Evolutionary conservation across 495 filamentous ascomycete genomes (phyloP), one percentile per base, ranked within the genome.

Genomic region (Peziza echinospora): DNA sequence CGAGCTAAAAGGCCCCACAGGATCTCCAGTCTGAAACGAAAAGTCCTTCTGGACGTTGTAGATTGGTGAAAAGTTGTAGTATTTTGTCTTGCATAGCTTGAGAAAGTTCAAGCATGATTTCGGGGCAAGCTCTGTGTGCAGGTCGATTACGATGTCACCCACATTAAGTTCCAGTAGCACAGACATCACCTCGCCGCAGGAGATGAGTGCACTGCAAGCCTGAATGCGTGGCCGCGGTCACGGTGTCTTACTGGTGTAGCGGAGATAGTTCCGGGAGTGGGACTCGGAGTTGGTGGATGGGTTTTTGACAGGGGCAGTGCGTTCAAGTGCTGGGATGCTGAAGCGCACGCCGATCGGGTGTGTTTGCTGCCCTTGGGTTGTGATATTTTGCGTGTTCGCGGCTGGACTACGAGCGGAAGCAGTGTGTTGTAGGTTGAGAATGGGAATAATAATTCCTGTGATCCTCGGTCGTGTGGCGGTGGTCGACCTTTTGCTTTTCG

Each of bases 71-170:
- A 85, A 94, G 67, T 94, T 94, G 73, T 93, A 94, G 64, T 93
- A 94, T 67, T 92, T 94, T 63, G 83, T 67, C 61, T 93, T 93
- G 73, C 86, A 94, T 55, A 94, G 81, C 74, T 94, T 94, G 21
- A 94, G 67, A 64, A 94, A 93, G 71, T 93, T 94, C 62, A 91
- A 80, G 65, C 86, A 93, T 56, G 80, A 74, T 53, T 78, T 84
- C 13, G 86, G 86, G 24, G 82, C 82, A 54, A 84, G 78, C 54
- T 89, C 80, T 41, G 85, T 75, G 46, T 92, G 63, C 21, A 94
- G 71, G 63, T 94, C 86, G 58, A 94, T 82, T 52, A 91, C 84
- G 57, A 94, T 78, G 65, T 94, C 86, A 53, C 86, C 86, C 5
- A 81, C 71, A 48, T 59, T 53, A 30, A 87, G 91, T 65, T 94